These are phyloP conservation scores for Trichophyton benhamiae DNA, from an alignment of 2,329 filamentous ascomycete genomes.

Conservation along the genomic window DNA sequence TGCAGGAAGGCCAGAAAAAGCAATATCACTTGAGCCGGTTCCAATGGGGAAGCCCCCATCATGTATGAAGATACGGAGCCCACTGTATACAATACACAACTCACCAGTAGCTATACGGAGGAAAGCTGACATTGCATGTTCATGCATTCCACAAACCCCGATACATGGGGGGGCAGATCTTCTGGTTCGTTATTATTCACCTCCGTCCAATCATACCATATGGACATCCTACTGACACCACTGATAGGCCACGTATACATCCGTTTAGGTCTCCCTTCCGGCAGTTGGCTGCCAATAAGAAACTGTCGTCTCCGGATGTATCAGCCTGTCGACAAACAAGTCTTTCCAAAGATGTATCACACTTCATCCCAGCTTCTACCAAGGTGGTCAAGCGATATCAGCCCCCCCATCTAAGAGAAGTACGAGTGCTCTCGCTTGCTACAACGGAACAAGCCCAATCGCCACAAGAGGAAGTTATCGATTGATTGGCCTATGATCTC, in stretches of 20 bases:
- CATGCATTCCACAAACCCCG: background rate
- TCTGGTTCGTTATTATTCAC: background rate
- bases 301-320: background rate
- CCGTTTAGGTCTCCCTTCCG: background rate
- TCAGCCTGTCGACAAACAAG: background rate
- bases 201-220: background rate
- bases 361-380: background rate
- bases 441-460: background rate
- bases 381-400: background rate
- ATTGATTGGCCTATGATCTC: background rate
- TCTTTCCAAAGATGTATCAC: background rate
- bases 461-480: background rate
- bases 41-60: background rate
- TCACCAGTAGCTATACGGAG: background rate
- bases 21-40: background rate
- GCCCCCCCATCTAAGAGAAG: background rate
- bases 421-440: background rate
- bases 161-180: background rate
- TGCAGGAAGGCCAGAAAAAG: background rate
- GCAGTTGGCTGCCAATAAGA: background rate
- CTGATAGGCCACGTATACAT: background rate
- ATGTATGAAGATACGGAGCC: background rate
- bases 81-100: background rate
- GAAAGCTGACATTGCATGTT: slow-evolving; percentile 1
- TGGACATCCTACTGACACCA: background rate